Conservation (phyloP, 2,329 filamentous ascomycete species). For the Claviceps sp. region DNA sequence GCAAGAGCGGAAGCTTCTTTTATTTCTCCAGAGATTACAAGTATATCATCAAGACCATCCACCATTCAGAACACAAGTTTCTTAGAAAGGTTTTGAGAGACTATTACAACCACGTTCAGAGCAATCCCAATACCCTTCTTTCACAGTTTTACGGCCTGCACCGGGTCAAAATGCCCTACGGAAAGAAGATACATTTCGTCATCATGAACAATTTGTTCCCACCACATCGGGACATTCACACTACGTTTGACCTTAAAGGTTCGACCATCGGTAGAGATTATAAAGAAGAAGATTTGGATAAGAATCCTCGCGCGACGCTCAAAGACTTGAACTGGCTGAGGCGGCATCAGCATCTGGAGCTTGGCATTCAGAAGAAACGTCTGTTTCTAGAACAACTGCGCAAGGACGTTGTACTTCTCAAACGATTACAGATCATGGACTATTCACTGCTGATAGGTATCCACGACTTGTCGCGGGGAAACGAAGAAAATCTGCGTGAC, state of each 20-base stretch:
- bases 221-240: constrained; percentile 91
- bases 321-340: constrained; percentile 97
- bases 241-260: constrained; percentile 93
- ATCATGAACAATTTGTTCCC: constrained; percentile 99
- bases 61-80: constrained; percentile 86
- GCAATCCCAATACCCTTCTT: constrained; percentile 91
- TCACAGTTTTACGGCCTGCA: constrained; percentile 97
- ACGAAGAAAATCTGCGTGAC: constrained; percentile 81
- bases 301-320: constrained; percentile 82
- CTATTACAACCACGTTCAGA: constrained; percentile 83
- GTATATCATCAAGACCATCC: constrained; percentile 99
- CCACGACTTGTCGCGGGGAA: constrained; percentile 79
- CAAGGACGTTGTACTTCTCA: constrained; percentile 72
- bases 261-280: constrained; percentile 91
- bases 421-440: constrained; percentile 93
- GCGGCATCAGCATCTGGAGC: constrained; percentile 70
- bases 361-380: constrained; percentile 77
- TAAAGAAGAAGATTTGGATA: constrained; percentile 71
- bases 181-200: constrained; percentile 96
- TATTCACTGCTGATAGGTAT: constrained; percentile 93
- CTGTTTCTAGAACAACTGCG: constrained; percentile 83
- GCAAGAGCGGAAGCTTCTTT: constrained; percentile 98
- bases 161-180: constrained; percentile 95
- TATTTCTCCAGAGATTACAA: constrained; percentile 99
- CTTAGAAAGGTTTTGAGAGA: constrained; percentile 73